Percentiles rank a stretch among this genome's conserved stretches.
Conservation (phyloP, 2,329 filamentous ascomycete species). For the Trichoderma lentiforme region DNA sequence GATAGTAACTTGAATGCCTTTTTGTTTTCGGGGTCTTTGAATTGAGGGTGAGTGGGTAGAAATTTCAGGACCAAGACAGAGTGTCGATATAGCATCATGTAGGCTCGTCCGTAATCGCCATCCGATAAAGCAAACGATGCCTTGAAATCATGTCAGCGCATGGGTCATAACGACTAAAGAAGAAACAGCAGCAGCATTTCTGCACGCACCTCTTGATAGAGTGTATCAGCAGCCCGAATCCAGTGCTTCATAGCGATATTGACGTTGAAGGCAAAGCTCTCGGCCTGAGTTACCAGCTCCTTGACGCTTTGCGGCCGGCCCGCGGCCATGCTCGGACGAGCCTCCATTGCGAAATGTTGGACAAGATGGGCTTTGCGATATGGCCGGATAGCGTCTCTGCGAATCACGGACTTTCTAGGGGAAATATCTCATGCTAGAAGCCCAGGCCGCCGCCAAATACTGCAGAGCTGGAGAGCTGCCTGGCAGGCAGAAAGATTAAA, state of each 20-base stretch:
- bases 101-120: slow-evolving; percentile 82
- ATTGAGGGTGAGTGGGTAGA: slow-evolving; percentile 72
- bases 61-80: slow-evolving; percentile 77
- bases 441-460: neutral
- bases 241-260: slow-evolving; percentile 75
- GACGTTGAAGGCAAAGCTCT: slow-evolving; percentile 76
- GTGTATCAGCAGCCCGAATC: slow-evolving; percentile 73
- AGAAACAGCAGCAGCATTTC: neutral
- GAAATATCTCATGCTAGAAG: slow-evolving; percentile 16
- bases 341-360: slow-evolving; percentile 27
- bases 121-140: slow-evolving; percentile 82
- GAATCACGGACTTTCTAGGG: slow-evolving; percentile 8
- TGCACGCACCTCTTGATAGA: slow-evolving; percentile 69
- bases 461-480: slow-evolving; percentile 2
- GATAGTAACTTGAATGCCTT: slow-evolving; percentile 56
- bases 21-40: slow-evolving; percentile 62
- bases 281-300: slow-evolving; percentile 72
- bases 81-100: slow-evolving; percentile 87
- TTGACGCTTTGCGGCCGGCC: slow-evolving; percentile 64
- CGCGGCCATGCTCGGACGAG: slow-evolving; percentile 31
- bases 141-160: slow-evolving; percentile 44
- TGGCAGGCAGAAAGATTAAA: slow-evolving; percentile 16
- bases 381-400: slow-evolving; percentile 10
- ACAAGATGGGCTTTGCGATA: neutral
- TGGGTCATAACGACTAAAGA: neutral